Base-by-base conservation (phyloP, 495 filamentous ascomycete species). In the Echria macrotheca region DNA sequence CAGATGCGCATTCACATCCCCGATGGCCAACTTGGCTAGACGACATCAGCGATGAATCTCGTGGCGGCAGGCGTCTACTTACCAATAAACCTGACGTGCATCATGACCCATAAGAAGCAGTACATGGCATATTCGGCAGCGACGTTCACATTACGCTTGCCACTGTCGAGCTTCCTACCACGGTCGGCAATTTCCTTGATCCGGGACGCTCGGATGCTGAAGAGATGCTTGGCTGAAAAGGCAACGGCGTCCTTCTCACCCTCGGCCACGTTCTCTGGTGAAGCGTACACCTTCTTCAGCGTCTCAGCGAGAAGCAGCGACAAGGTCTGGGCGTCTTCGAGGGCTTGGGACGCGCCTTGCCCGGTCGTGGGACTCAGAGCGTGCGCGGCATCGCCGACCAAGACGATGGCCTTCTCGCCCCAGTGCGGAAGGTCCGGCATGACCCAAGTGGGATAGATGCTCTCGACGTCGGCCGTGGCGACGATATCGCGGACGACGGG, bases 381-480 rank as follows among this genome's bases (percentile, higher is more conserved):
- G 50, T 76, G 72, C 1, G 73, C 69, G 4, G 73, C 70, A 55
- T 74, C 72, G 11, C 71, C 69, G 8, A 72, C 43, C 37, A 73
- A 43, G n/a, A 69, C 61, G 61, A 61, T 56, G 50, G 67, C 49
- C 28, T 57, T 40, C 25, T 44, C 29, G 24, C 49, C 54, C 49
- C 49, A 57, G 29, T 47, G 40, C 5, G 54, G 54, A 9, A 82
- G 68, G 18, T 67, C 59, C 4, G 72, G 71, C 3, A 69, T 60
- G 4, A 70, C 74, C 71, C 74, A 81, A 8, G 69, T 76, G 17
- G 77, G 77, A 51, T 78, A 80, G 49, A 80, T 66, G 52, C 57
- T 71, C 31, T 76, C 56, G 3, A 80, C 64, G 0, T 68, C 53
- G 0, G 67, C 66, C 2, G 57, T 56, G 9, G 52, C 35, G 4